These are phyloP conservation scores for Starmerella apicola DNA, from an alignment of 805 yeast species.

Conservation along the genomic window DNA sequence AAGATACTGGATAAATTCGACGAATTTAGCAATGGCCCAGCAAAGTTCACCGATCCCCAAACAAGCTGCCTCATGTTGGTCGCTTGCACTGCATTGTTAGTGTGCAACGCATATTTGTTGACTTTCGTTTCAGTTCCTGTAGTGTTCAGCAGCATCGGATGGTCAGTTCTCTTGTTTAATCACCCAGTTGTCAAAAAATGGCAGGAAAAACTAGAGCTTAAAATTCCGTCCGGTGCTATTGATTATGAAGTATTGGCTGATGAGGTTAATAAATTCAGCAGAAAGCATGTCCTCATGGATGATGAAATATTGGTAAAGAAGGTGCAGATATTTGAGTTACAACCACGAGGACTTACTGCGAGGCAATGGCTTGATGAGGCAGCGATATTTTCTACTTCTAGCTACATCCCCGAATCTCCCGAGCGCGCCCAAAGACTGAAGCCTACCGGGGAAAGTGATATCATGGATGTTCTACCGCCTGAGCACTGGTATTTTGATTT, in stretches of 20 bases:
- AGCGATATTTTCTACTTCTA: constrained; percentile 37
- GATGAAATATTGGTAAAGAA: constrained; percentile 51
- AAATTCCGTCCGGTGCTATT: constrained; percentile 14
- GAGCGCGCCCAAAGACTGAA: constrained; percentile 37
- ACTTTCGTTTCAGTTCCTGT: constrained; percentile 43
- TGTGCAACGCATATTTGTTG: constrained; percentile 25
- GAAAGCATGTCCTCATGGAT: constrained; percentile 39
- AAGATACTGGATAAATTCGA: constrained; percentile 41
- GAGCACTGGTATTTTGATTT: constrained; percentile 57
- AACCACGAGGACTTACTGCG: constrained; percentile 48
- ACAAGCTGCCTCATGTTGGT: constrained; percentile 50
- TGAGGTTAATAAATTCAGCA: constrained; percentile 6
- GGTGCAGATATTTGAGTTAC: constrained; percentile 73
- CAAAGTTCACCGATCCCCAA: constrained; percentile 60
- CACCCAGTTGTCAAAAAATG: constrained; percentile 45
- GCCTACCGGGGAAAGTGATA: constrained; percentile 50
- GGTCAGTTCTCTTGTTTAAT: constrained; percentile 40
- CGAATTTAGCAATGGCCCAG: constrained; percentile 44
- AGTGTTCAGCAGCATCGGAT: constrained; percentile 43
- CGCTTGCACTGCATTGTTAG: constrained; percentile 28
- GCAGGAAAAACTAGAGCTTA: constrained; percentile 20
- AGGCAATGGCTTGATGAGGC: constrained; percentile 47
- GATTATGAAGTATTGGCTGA: constrained; percentile 1
- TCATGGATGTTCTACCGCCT: constrained; percentile 55
- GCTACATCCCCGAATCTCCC: constrained; percentile 42